Conservation (phyloP, 352 stramenopile species). For the Phytophthora pisi region DNA sequence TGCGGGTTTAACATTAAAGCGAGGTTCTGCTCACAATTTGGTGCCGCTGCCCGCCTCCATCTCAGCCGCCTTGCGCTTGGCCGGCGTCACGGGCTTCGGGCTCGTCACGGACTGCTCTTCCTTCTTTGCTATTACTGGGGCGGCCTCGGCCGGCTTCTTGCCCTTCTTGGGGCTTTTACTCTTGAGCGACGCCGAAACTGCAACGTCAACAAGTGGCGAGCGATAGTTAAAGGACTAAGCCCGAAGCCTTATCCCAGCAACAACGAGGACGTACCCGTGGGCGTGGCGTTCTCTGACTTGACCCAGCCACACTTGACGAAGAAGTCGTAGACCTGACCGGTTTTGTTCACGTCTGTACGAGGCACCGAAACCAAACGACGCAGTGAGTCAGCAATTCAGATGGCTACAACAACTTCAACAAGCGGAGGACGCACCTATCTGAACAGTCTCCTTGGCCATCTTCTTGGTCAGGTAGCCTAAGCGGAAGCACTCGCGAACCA, state of each 20-base stretch:
- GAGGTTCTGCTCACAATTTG: slow-evolving; percentile 24
- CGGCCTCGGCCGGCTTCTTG: slow-evolving; percentile 20
- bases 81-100: slow-evolving; percentile 32
- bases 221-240: slow-evolving; percentile 1
- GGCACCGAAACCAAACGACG: slow-evolving; percentile 5
- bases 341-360: slow-evolving; percentile 81
- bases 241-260: not conserved
- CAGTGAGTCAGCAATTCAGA: slow-evolving; percentile 22
- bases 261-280: slow-evolving; percentile 49
- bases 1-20: slow-evolving; percentile 15
- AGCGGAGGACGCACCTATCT: slow-evolving; percentile 77
- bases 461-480: slow-evolving; percentile 79
- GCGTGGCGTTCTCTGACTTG: slow-evolving; percentile 55
- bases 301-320: slow-evolving; percentile 91
- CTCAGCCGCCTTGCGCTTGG: slow-evolving; percentile 63
- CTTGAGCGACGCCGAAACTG: slow-evolving; percentile 37
- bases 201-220: not conserved
- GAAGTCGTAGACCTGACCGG: slow-evolving; percentile 89
- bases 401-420: slow-evolving; percentile 8
- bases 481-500: slow-evolving; percentile 90
- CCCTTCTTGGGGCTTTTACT: slow-evolving; percentile 31
- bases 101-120: slow-evolving; percentile 13
- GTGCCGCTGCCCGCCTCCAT: slow-evolving; percentile 32
- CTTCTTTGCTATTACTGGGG: slow-evolving; percentile 24
- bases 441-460: slow-evolving; percentile 87